Base-by-base conservation (phyloP, 78 protist species). In the Dictyostelium firmibasis region DNA sequence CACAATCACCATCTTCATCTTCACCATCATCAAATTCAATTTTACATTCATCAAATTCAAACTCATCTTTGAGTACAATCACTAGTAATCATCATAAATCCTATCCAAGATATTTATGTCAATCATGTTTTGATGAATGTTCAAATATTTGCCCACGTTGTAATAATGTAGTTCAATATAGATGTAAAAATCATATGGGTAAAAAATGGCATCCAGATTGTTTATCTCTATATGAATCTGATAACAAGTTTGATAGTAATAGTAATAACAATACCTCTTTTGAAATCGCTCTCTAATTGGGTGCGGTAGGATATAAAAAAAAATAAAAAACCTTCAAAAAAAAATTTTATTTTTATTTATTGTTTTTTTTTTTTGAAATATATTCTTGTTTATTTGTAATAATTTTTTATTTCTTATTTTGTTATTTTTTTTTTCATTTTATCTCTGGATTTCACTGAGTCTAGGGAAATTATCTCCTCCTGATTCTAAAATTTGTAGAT, bases 161-260 rank as follows among this genome's bases (percentile, higher is more conserved):
- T 47, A 78, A 89, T 69, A 38, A 27, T 60, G 50, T 57, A 25
- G 94, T 89, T 35, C 81, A 78, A 85, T 89, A 81, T 69, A 78
- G 94, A 81, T 89, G 94, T 81, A 86, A 81, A 8, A 89, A 69
- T 69, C 85, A 84, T 18, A 18, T 84, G 2, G 96, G 96, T 57
- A 81, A 57, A 33, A 83, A 85, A 47, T 92, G 91, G 92, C 96
- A 92, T 53, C 74, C 75, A 3, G 96, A 92, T 72, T 91, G 85
- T 75, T 92, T 84, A 69, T 44, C 74, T n/a, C 1, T n/a, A 25
- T 64, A 25, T 25, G 74, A 64, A 25, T 25, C 8, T 25, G 74
- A 64, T n/a, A 25, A 25, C 4, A 62, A n/a, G n/a, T n/a, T n/a
- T 62, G 14, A 62, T n/a, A 62, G n/a, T n/a, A 64, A 64, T n/a